Evolutionary conservation across 768 basidiomycete species (phyloP), one percentile per base, ranked within the genome.

Genomic region (Pulveroboletus sp.): DNA sequence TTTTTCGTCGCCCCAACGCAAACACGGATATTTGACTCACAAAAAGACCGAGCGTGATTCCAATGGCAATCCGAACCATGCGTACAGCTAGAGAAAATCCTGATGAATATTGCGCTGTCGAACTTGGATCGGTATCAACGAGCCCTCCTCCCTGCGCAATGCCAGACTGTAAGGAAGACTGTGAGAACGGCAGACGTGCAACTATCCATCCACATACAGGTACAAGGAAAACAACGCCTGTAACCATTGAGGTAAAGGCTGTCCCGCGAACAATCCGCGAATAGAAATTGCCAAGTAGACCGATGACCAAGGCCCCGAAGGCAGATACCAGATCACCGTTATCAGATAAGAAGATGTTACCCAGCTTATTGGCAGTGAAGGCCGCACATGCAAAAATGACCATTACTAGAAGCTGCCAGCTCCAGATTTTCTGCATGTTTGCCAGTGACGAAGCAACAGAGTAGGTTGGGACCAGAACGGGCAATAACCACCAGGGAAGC

Each of bases 241-340:
- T 87, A n/a, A 92, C 86, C 87, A 92, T 93, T 10, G 85, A 82
- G 0, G 89, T 90, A 65, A 93, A 93, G 3, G 91, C 89, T 3
- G 89, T 91, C 46, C 89, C 89, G 27, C 82, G 75, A 50, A 83
- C 73, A 15, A 85, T 67, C 15, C 89, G 78, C 32, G 88, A 89
- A 63, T 90, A 91, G n/a, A 83, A 61, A 60, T 91, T 91, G 41
- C 88, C 89, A 32, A 89, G 75, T n/a, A 83, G 66, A 32, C 90
- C 89, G 51, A 89, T 82, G 31, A 83, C 78, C 57, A 89, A 77
- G 18, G 90, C 87, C 17, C 90, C 89, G 54, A 82, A 75, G 36
- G 87, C 86, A 27, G 87, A 85, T 18, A 88, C 81, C 47, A 91
- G 78, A 66, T 89, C 85, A 10, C 83, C 79, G 47, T 81, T 74